Base-by-base conservation (phyloP, 306 rosid species). In the Sicyos baderoa region DNA sequence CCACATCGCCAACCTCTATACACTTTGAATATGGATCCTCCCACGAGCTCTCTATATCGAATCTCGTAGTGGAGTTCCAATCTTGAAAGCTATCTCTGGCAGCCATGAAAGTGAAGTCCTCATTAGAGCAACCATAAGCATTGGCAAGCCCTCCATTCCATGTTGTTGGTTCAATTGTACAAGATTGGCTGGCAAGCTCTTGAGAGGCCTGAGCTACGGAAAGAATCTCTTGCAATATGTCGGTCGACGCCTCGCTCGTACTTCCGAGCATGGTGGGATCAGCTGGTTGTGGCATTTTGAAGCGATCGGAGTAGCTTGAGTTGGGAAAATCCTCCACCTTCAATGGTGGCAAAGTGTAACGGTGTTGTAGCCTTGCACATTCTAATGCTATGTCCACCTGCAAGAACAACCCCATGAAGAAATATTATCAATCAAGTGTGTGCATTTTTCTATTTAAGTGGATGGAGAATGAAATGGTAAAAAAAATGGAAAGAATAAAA, bases 351-450 rank as follows among this genome's bases (percentile, higher is more conserved):
- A 87, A 77, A 52, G 81, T 13, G 73, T 89, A 82, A 76, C 92
- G 82, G 55, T 87, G 91, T 49, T 89, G 95, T 86, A 89, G 75
- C 85, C 97, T 84, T 80, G 97, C 97, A 70, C 95, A 89, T 84
- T 92, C 95, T 62, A 87, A 65, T 32, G 97, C 95, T 78, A 86
- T 75, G 73, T 92, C 96, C 50, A 92, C 95, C 97, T 92, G 48
- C 50, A 77, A 42, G 11, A 42, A 9, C 52, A 5, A 37, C 7
- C 9, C 54, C 52, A 64, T 51, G 59, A 3, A 59, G 14, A 16
- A 49, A 11, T 62, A n/a, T 37, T 4, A n/a, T 32, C 9, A 5
- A 44, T 23, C 3, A 25, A 1, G 37, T 32, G 37, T 32, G 37
- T 32, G 0, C 37, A 32, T 32, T 32, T 32, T 4, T 32, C 4